Conservation (phyloP, 2,329 filamentous ascomycete species). For the Aspergillus unguis region DNA sequence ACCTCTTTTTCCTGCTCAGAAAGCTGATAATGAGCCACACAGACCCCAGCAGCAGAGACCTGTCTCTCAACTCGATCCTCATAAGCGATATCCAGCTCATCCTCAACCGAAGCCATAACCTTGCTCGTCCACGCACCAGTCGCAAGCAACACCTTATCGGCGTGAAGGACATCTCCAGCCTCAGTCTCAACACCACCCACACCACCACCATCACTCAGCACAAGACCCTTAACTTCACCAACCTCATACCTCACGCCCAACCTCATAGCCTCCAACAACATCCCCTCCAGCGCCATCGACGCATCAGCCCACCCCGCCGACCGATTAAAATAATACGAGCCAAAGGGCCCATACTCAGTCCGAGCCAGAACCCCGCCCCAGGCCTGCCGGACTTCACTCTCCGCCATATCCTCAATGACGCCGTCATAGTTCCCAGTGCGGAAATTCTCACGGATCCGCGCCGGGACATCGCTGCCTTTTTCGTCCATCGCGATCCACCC, state of each 20-base stretch:
- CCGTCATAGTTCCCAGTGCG: constrained; percentile 43
- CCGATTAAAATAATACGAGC: constrained; percentile 49
- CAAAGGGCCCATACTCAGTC: constrained; percentile 37
- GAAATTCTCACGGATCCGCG: constrained; percentile 55
- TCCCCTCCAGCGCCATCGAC: constrained; percentile 42
- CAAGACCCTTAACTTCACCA: constrained; percentile 45
- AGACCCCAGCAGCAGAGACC: constrained; percentile 58
- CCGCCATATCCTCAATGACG: constrained; percentile 42
- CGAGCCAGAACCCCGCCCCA: constrained; percentile 43
- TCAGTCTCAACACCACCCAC: constrained; percentile 47
- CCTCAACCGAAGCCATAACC: constrained; percentile 52
- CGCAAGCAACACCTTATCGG: constrained; percentile 54
- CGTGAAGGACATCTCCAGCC: constrained; percentile 47
- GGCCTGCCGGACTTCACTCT: constrained; percentile 38
- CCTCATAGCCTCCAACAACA: constrained; percentile 44
- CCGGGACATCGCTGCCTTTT: constrained; percentile 46
- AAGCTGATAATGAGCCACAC: constrained; percentile 57
- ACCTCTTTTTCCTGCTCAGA: constrained; percentile 48
- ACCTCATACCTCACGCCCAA: constrained; percentile 47
- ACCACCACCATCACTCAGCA: constrained; percentile 37
- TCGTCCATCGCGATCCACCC: constrained; percentile 59
- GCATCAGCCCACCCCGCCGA: constrained; percentile 55
- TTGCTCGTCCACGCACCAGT: constrained; percentile 58
- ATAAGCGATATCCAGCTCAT: constrained; percentile 44
- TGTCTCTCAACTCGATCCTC: constrained; percentile 51